Evolutionary conservation across 1,284 basidiomycete genomes (phyloP), one percentile per base, ranked within the genome.

Genomic region (Ganoderma sinense): DNA sequence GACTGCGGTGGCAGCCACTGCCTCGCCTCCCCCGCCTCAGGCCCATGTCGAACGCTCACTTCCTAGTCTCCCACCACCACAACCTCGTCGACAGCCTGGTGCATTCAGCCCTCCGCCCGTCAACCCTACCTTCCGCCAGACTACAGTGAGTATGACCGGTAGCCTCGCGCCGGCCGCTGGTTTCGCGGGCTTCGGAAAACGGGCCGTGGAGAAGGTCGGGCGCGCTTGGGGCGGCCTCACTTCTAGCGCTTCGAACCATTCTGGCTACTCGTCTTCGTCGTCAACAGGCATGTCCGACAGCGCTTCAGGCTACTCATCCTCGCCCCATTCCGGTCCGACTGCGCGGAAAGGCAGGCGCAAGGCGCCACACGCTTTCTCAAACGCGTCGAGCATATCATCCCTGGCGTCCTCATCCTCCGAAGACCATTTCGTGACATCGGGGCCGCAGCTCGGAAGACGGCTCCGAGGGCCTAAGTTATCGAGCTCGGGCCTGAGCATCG

Each of bases 191-290:
- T 78, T 85, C 61, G 83, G 82, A 23, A 91, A 89, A 74, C 87
- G 90, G 71, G 92, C 92, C 3, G 91, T 91, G 5, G 91, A 93
- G 80, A 91, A 88, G 78, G 89, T 94, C 81, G 73, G 72, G 4
- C 74, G 73, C 64, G 74, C 73, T 41, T 73, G 71, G 74, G 74
- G 72, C 36, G 73, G 71, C 2, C 71, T 87, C 64, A 81, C 83
- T 69, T 83, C 86, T 6, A 82, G 83, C 64, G 81, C 84, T 26
- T 77, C 74, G 41, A 76, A 78, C 71, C 81, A 84, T 56, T 80
- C 80, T 16, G 80, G 81, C 13, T 78, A 82, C 13, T 82, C 83
- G 18, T 84, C 84, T 23, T 82, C 86, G 29, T 74, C 73, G 23
- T 72, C 73, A 6, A 68, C 64, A 16, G 73, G 70, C 55, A 63